These are phyloP conservation scores for Acanthamoeba rhysodes DNA, from an alignment of 208 protist species.

Conservation along the genomic window DNA sequence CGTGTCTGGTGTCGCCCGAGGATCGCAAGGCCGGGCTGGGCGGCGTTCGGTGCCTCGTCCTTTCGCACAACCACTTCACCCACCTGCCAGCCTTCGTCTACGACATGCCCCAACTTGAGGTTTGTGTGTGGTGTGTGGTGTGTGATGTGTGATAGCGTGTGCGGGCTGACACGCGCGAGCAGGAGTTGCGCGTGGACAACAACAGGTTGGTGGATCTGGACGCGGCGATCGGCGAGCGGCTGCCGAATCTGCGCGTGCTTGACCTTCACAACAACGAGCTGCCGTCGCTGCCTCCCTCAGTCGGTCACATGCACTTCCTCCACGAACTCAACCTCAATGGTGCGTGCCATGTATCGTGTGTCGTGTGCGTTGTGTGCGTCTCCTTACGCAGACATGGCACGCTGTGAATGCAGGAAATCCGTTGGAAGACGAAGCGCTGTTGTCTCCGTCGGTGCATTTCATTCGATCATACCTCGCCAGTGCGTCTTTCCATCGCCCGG, in stretches of 20 bases:
- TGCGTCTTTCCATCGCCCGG: background rate
- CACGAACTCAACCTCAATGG: constrained; percentile 45
- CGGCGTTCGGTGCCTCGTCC: background rate
- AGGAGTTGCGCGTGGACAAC: constrained; percentile 62
- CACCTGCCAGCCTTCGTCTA: constrained; percentile 16
- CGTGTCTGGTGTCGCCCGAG: constrained; percentile 12
- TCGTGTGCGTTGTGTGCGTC: background rate
- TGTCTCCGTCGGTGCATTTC: constrained; percentile 46
- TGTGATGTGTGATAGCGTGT: background rate
- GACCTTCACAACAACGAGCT: constrained; percentile 57
- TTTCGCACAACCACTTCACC: constrained; percentile 25
- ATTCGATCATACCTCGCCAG: constrained; percentile 34
- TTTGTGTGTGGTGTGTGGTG: background rate
- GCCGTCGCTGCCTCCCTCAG: background rate
- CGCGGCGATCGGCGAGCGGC: background rate
- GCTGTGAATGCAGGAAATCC: background rate
- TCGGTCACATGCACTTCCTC: background rate
- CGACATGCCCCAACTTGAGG: constrained; percentile 57
- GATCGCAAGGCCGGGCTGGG: constrained; percentile 18
- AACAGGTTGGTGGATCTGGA: constrained; percentile 19
- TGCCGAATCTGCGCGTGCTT: constrained; percentile 40
- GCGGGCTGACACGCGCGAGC: background rate
- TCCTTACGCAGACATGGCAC: background rate
- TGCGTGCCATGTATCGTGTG: background rate
- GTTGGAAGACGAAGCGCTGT: constrained; percentile 37